A percentile compares a stretch with the other conserved stretches of the same genome.
phyloP scores from a whole-genome alignment of 176 grass and related monocot genomes.

The Themeda triandra region DNA sequence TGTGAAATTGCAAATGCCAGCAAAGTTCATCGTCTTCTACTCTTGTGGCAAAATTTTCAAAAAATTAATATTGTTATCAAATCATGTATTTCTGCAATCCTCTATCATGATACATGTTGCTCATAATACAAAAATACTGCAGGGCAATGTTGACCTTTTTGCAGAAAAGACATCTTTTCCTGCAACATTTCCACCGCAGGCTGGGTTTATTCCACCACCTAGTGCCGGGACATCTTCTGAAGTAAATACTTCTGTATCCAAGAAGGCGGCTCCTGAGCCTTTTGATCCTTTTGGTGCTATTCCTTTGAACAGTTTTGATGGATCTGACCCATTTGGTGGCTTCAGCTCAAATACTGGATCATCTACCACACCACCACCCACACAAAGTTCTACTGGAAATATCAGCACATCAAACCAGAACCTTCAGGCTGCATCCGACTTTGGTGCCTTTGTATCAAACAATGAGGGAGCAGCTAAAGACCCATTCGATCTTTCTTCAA shows the following conservation, averaged over 20 bases:
- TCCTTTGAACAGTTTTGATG: slow-evolving; percentile 68
- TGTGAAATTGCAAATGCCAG: neutral
- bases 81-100: slow-evolving; percentile 12
- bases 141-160: slow-evolving; percentile 62
- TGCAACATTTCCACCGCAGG: slow-evolving; percentile 46
- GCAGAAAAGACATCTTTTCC: slow-evolving; percentile 36
- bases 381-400: slow-evolving; percentile 39
- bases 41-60: neutral
- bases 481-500: slow-evolving; percentile 42
- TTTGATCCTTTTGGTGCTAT: slow-evolving; percentile 90
- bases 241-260: slow-evolving; percentile 31
- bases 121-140: slow-evolving; percentile 38
- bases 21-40: neutral
- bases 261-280: slow-evolving; percentile 39
- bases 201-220: slow-evolving; percentile 41
- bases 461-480: slow-evolving; percentile 32
- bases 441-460: slow-evolving; percentile 54
- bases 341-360: slow-evolving; percentile 58
- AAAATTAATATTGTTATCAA: neutral
- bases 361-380: slow-evolving; percentile 26
- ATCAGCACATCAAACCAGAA: slow-evolving; percentile 38
- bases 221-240: slow-evolving; percentile 52
- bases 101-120: neutral
- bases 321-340: slow-evolving; percentile 74
- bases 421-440: slow-evolving; percentile 38